These are phyloP conservation scores for Elongisporangium senticosum DNA, from an alignment of 352 stramenopile genomes.

Conservation along the genomic window DNA sequence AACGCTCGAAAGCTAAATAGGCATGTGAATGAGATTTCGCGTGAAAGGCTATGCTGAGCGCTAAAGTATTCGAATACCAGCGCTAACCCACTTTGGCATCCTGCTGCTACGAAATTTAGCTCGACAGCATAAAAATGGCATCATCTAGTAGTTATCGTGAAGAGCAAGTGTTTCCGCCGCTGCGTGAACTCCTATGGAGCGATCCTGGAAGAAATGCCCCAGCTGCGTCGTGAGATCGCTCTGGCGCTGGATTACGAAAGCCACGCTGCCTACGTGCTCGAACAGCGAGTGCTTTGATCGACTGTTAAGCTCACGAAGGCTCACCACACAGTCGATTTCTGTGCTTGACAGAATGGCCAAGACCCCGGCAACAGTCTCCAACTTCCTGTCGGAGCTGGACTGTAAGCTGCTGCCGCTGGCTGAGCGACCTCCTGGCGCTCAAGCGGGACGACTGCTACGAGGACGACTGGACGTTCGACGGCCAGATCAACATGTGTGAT, in stretches of 20 bases:
- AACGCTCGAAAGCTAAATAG: too few relatives aligned
- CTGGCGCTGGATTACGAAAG: slow-evolving; percentile 75
- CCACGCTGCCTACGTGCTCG: slow-evolving; percentile 80
- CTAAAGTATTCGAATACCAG: too few relatives aligned
- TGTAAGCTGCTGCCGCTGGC: slow-evolving; percentile 72
- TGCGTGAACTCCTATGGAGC: slow-evolving; percentile 81
- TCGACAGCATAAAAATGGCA: too few relatives aligned
- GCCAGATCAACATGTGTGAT: slow-evolving; percentile 89
- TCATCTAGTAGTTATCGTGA: too few relatives aligned
- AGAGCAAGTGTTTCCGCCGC: too few relatives aligned
- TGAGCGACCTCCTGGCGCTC: slow-evolving; percentile 63
- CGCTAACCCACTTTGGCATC: too few relatives aligned
- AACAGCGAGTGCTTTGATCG: slow-evolving; percentile 32
- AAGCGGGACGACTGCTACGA: slow-evolving; percentile 58
- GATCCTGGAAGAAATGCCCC: slow-evolving; percentile 79
- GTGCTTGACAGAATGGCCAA: slow-evolving; percentile 48
- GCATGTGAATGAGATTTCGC: too few relatives aligned
- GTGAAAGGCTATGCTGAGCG: too few relatives aligned
- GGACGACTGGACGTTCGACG: slow-evolving; percentile 62
- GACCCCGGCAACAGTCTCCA: slow-evolving; percentile 50
- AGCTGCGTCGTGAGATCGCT: slow-evolving; percentile 74
- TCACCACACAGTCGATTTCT: not conserved
- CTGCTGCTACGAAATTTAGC: too few relatives aligned
- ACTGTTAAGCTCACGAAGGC: slow-evolving; percentile 4
- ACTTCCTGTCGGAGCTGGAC: slow-evolving; percentile 70